Evolutionary conservation across 805 yeast genomes (phyloP), one percentile per base, ranked within the genome.

Genomic region (Candida oleophila): DNA sequence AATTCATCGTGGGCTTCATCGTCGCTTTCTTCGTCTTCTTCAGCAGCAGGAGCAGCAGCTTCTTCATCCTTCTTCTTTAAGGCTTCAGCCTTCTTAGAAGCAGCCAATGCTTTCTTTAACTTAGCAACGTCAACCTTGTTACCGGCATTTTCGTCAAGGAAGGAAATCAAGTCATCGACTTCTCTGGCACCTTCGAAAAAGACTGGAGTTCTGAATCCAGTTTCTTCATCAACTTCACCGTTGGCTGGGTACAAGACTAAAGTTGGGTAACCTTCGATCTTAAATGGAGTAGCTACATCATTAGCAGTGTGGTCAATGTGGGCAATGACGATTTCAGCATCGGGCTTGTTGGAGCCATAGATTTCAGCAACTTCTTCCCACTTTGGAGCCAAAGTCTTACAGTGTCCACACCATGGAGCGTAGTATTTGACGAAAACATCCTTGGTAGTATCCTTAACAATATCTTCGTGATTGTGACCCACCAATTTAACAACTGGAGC

Each of bases 371-470:
- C 80, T 64, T 91, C 94, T 65, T 88, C 95, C 76, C 83, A 92
- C 48, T 75, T 77, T 62, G 97, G 96, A 44, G 92, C 92, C 65
- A 90, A 77, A 69, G 80, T 87, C 77, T 89, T 89, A 77, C 97
- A 89, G 77, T 90, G 96, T 41, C 96, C 95, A 76, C 96, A 90
- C 97, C 97, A 91, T 71, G 96, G 95, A 42, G 98, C 97, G 63
- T 88, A 91, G 72, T 91, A 92, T 74, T 89, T 87, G 47, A 92
- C 96, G 47, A 91, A 69, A 33, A 87, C 84, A 63, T 87, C 92
- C 71, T 82, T 85, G 39, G 65, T 48, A 55, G 60, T 44, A 57
- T 83, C 83, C 25, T 67, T 68, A 44, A 89, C 78, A 49, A 89
- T 70, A 30, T 77, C 81, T 43, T 87, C 85, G 69, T 89, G 94